Conservation (phyloP, 2,329 filamentous ascomycete genomes). For the Aureobasidium sp. region DNA sequence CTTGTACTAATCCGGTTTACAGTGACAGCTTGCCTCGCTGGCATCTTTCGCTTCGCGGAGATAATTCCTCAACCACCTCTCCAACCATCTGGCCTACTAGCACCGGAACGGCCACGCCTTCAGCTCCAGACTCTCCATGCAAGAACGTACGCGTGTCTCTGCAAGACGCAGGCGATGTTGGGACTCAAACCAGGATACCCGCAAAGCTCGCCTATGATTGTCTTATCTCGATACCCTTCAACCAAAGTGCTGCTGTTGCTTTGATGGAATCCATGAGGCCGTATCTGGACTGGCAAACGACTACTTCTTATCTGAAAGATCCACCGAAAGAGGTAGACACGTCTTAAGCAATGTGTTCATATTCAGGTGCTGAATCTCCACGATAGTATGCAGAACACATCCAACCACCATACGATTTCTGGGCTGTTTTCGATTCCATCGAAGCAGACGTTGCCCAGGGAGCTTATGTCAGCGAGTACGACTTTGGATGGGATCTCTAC, state of each 20-base stretch:
- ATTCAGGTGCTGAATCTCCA: neutral
- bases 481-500: slow-evolving; percentile 47
- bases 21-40: neutral
- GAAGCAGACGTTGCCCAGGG: slow-evolving; percentile 31
- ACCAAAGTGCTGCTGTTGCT: slow-evolving; percentile 32
- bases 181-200: slow-evolving; percentile 24
- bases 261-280: slow-evolving; percentile 38
- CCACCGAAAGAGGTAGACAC: slow-evolving; percentile 32
- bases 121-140: neutral
- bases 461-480: slow-evolving; percentile 35
- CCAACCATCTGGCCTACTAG: neutral
- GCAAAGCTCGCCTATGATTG: slow-evolving; percentile 41
- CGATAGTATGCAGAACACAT: slow-evolving; percentile 36
- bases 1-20: neutral
- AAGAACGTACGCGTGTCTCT: neutral
- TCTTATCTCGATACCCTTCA: slow-evolving; percentile 40
- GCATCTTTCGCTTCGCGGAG: neutral
- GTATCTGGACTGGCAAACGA: slow-evolving; percentile 42
- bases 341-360: no score
- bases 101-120: neutral
- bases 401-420: slow-evolving; percentile 37
- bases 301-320: slow-evolving; percentile 37
- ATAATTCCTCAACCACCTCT: neutral
- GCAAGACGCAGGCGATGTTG: neutral
- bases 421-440: slow-evolving; percentile 33